Base-by-base conservation (phyloP, 768 basidiomycete genomes). In the Guyanaporus albipodus region DNA sequence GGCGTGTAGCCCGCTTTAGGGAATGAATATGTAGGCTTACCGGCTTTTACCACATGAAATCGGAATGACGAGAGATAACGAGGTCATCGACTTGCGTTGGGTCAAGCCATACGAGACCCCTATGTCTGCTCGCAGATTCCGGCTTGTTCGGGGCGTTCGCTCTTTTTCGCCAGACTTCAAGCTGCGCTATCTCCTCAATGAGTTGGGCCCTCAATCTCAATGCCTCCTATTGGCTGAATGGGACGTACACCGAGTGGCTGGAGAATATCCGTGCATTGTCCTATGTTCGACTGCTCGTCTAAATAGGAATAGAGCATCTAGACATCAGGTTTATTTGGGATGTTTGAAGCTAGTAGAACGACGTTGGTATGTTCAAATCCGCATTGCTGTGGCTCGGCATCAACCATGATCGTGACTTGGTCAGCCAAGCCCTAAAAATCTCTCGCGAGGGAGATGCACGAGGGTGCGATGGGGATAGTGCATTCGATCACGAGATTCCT, bases 221-320 rank as follows among this genome's bases (percentile, higher is more conserved):
- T 22, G 1, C 17, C 8, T 32, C 21, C 45, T 27, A 17, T 15
- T 21, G 22, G 31, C 34, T 32, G 18, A 34, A 33, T 28, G 44
- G 6, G 11, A 1, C 33, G n/a, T 26, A 29, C 37, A 35, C 33
- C 23, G 22, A 27, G 23, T 39, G 44, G 19, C n/a, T 57, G 86
- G 86, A 72, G 32, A 78, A 80, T 19, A 85, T 63, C 75, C 88
- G 41, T 80, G 87, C 28, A 82, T 88, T 53, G 81, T 26, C 81
- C 87, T 34, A 87, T 88, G 46, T 67, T 89, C 54, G 87, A 88
- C 64, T 84, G 79, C 53, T 64, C 87, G 19, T 86, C 84, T 17
- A 84, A 86, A 58, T 87, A 48, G 85, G 82, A 15, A 64, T 85
- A 36, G 83, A 86, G 54, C 75, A 64, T 15, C 63, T 85, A 28